Base-by-base conservation (phyloP, 2,329 filamentous ascomycete species). In the Penicillium capsulatum region DNA sequence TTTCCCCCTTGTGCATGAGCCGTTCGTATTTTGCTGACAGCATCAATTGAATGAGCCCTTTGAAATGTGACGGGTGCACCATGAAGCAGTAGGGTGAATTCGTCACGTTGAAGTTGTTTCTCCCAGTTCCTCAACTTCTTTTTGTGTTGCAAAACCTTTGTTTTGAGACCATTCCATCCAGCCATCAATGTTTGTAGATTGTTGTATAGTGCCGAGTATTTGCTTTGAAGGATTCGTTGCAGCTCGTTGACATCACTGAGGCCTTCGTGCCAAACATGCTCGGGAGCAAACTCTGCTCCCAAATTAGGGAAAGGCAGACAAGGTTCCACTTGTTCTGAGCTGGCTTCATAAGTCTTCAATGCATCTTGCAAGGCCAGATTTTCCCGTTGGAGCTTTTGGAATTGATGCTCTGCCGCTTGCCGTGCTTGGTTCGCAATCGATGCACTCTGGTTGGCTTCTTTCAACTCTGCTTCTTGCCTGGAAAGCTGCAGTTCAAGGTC, bases 151-250 rank as follows among this genome's bases (percentile, higher is more conserved):
- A 63, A 58, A 4, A 65, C 44, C 17, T 54, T 58, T 6, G 41
- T 42, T 39, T 56, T 62, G 15, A 68, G 53, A 15, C 51, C 47
- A 3, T 39, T 51, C 40, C 54, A 60, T 2, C 56, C 57, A 14
- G 51, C 36, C 4, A 55, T 26, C 14, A 67, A 46, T 7, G 46
- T 60, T 27, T 50, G 40, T 9, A 59, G 32, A 35, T 63, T 59
- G 7, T 38, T 34, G 31, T 67, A 67, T 11, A 67, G 49, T 7
- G 56, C 48, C 2, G 44, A 38, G 48, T 68, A 68, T 45, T 55
- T 57, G 4, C 43, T 20, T n/a, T 49, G 50, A 17, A 66, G 36
- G 4, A 37, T 38, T 32, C 52, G 34, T 19, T 47, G 45, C 27
- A 40, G 31, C 11, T 55, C n/a, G n/a, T 22, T 22, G 19, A 22